These are phyloP conservation scores for Solanum ossicruentum DNA, from an alignment of 257 asterid genomes.

Conservation along the genomic window DNA sequence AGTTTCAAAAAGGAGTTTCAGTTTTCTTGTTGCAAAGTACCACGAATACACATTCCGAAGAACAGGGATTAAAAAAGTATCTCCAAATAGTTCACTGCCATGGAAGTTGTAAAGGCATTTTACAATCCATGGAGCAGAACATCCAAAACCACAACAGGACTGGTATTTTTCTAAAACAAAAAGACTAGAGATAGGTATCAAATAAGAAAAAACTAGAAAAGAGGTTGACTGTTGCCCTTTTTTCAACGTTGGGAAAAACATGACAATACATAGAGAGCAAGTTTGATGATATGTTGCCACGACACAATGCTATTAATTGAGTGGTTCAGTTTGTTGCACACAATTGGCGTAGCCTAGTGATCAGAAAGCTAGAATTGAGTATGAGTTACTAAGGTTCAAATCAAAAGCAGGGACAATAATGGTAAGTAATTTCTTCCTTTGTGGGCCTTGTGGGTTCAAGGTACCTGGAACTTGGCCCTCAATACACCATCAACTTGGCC, in stretches of 20 bases:
- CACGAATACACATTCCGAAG: background rate
- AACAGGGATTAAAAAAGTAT: background rate
- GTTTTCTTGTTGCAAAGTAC: background rate
- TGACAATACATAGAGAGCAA: background rate
- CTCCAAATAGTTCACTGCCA: background rate
- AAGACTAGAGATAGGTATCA: background rate
- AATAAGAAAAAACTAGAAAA: background rate
- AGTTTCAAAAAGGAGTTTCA: background rate
- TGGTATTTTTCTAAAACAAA: background rate
- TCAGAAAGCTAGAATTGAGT: background rate
- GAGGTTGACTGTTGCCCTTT: background rate
- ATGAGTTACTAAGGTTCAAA: background rate
- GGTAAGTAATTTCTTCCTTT: background rate
- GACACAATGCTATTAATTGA: background rate
- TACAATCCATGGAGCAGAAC: background rate
- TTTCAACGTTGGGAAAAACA: background rate
- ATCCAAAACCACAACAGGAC: background rate
- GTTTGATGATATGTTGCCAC: background rate
- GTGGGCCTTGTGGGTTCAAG: background rate
- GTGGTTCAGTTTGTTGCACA: background rate
- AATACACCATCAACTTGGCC: background rate
- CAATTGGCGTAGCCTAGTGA: background rate
- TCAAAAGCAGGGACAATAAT: background rate
- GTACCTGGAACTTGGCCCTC: background rate
- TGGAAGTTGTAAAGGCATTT: background rate